A percentile compares a stretch with the other conserved stretches of the same genome.
phyloP scores from a whole-genome alignment of 1,284 basidiomycete genomes.

The Limonomyces culmigenus region DNA sequence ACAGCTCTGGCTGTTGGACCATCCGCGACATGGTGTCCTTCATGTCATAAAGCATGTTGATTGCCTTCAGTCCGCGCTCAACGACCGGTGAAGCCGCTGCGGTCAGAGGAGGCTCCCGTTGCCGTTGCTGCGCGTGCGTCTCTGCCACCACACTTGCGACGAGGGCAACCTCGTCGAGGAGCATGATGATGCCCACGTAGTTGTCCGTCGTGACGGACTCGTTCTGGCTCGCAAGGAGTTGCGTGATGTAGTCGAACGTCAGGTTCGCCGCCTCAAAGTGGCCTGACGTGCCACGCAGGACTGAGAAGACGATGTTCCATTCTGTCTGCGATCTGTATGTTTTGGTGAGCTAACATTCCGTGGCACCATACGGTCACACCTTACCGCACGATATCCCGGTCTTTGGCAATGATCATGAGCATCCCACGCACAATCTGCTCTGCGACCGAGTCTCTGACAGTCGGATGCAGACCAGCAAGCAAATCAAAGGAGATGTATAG shows the following conservation, averaged over 20 bases:
- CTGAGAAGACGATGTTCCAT: conserved; percentile 85
- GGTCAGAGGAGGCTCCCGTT: conserved; percentile 26
- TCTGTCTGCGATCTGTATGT: conserved; percentile 69
- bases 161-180: conserved; percentile 80
- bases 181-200: conserved; percentile 27
- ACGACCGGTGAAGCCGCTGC: conserved; percentile 54
- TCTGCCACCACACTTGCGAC: conserved; percentile 49
- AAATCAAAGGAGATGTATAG: conserved; percentile 88
- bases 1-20: conserved; percentile 18
- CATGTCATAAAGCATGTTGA: conserved; percentile 67
- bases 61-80: conserved; percentile 66
- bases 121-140: conserved; percentile 31
- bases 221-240: background rate
- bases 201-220: background rate
- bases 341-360: conserved; percentile 1
- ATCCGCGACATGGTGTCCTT: conserved; percentile 46
- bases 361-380: background rate
- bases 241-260: too few species aligned
- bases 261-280: conserved; percentile 81
- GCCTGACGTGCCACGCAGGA: conserved; percentile 75
- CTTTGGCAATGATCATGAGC: conserved; percentile 59
- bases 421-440: conserved; percentile 86
- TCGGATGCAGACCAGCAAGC: conserved; percentile 63
- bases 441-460: conserved; percentile 70
- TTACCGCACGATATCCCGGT: conserved; percentile 55